phyloP scores from a whole-genome alignment of 2,329 filamentous ascomycete genomes.

The Aureobasidium namibiae region DNA sequence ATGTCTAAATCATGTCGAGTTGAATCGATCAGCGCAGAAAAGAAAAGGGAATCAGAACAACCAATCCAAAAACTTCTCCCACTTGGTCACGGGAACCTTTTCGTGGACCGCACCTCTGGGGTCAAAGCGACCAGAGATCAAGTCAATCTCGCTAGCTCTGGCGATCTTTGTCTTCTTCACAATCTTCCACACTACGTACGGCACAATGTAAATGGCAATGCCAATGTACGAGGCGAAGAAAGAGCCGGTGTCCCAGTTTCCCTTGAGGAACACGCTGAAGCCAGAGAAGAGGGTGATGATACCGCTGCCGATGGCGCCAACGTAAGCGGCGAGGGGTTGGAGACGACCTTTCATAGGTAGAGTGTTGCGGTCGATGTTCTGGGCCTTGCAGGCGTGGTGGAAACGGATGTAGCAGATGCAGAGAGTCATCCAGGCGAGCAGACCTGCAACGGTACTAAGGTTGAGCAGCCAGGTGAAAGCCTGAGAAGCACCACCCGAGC shows the following conservation, averaged over 20 bases:
- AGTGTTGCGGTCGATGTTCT: slow-evolving; percentile 29
- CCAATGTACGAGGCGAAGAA: slow-evolving; percentile 36
- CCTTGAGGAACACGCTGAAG: slow-evolving; percentile 32
- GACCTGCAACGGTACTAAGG: slow-evolving; percentile 19
- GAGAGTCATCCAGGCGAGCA: slow-evolving; percentile 21
- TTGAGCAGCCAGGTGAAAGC: slow-evolving; percentile 20
- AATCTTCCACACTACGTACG: slow-evolving; percentile 36
- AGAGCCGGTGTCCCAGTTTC: slow-evolving; percentile 22
- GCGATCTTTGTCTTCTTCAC: slow-evolving; percentile 29
- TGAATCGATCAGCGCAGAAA: not conserved
- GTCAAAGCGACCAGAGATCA: slow-evolving; percentile 20
- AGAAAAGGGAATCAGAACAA: not conserved
- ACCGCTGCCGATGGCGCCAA: slow-evolving; percentile 17
- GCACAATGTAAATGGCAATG: slow-evolving; percentile 31
- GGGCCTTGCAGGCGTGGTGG: slow-evolving; percentile 32
- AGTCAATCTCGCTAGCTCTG: slow-evolving; percentile 20
- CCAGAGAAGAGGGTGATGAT: slow-evolving; percentile 24
- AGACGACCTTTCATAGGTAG: slow-evolving; percentile 34
- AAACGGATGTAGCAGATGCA: slow-evolving; percentile 41
- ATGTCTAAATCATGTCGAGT: not conserved
- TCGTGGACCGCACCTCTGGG: not conserved
- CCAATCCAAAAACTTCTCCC: slow-evolving; percentile 14
- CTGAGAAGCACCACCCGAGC: slow-evolving; percentile 19
- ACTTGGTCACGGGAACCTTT: not conserved
- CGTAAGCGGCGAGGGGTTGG: slow-evolving; percentile 21